These are phyloP conservation scores for Nakazawaea pomicola DNA, from an alignment of 805 yeast species.

Conservation along the genomic window DNA sequence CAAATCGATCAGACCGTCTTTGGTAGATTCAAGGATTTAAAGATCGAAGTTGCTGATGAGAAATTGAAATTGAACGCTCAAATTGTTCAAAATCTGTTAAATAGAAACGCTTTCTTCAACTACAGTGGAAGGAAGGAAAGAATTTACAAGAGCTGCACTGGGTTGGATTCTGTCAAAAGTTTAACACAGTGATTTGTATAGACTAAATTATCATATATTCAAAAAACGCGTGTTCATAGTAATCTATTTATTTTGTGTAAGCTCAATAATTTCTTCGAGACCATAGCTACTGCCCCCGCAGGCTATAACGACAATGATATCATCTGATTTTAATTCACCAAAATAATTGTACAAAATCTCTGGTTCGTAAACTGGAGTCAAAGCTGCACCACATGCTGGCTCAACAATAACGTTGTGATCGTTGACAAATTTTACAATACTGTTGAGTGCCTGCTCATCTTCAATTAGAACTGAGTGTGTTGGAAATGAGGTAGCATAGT, in stretches of 20 bases:
- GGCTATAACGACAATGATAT: constrained; percentile 47
- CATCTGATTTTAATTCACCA: constrained; percentile 33
- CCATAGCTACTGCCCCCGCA: constrained; percentile 41
- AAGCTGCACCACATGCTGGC: constrained; percentile 72
- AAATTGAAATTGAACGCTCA: constrained; percentile 15
- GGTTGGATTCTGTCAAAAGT: constrained; percentile 9
- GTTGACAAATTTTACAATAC: constrained; percentile 44
- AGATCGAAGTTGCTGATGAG: constrained; percentile 7
- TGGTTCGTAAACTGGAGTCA: constrained; percentile 44
- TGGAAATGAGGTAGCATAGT: constrained; percentile 35
- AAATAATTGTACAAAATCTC: constrained; percentile 23
- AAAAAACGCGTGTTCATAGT: no score
- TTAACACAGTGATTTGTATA: constrained; percentile 3
- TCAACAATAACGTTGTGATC: constrained; percentile 52
- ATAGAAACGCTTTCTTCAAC: constrained; percentile 11
- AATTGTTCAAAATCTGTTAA: constrained; percentile 14
- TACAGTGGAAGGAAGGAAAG: constrained; percentile 10
- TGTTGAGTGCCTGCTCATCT: constrained; percentile 52
- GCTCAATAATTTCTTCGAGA: neutral
- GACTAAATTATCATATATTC: neutral
- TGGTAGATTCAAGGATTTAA: constrained; percentile 12
- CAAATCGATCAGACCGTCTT: constrained; percentile 12
- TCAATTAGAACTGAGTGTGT: constrained; percentile 38
- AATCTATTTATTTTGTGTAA: neutral
- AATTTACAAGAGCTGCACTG: constrained; percentile 11